Conservation (phyloP, 2,329 filamentous ascomycete species). For the Xylaria sp. region DNA sequence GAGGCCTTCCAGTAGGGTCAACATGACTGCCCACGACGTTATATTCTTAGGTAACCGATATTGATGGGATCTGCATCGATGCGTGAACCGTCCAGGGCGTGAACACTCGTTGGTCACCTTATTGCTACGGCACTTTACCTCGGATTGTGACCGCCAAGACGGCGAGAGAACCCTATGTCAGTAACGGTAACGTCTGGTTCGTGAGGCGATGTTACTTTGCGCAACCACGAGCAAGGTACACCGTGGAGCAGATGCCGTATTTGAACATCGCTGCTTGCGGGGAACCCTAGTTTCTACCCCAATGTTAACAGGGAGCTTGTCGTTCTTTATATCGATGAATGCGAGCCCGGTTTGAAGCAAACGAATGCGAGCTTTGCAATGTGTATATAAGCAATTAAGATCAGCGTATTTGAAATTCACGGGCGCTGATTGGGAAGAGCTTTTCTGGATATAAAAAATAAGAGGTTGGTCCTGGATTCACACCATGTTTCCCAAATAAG, state of each 20-base stretch:
- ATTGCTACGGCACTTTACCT: background rate
- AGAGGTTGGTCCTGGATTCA: no score
- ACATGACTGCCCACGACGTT: background rate
- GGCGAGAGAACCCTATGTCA: background rate
- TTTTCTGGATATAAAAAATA: no score
- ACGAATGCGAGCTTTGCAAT: constrained; percentile 20
- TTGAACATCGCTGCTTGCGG: constrained; percentile 20
- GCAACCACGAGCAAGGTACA: constrained; percentile 7
- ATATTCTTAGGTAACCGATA: constrained; percentile 24
- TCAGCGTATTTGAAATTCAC: background rate
- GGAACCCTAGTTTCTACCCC: constrained; percentile 14
- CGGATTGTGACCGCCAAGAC: constrained; percentile 11
- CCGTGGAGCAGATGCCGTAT: constrained; percentile 9
- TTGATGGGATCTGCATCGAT: background rate
- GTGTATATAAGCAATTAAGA: constrained; percentile 1
- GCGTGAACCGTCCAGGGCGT: background rate
- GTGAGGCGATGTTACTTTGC: constrained; percentile 21
- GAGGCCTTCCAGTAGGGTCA: background rate
- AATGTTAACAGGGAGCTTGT: background rate
- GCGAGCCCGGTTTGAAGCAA: background rate
- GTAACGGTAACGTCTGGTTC: constrained; percentile 2
- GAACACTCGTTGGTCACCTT: background rate
- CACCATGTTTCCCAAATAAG: no score
- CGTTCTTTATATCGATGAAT: background rate
- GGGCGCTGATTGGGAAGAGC: constrained; percentile 7